Evolutionary conservation across 441 rosid species (phyloP).

Genomic region (Sinapis alba): DNA sequence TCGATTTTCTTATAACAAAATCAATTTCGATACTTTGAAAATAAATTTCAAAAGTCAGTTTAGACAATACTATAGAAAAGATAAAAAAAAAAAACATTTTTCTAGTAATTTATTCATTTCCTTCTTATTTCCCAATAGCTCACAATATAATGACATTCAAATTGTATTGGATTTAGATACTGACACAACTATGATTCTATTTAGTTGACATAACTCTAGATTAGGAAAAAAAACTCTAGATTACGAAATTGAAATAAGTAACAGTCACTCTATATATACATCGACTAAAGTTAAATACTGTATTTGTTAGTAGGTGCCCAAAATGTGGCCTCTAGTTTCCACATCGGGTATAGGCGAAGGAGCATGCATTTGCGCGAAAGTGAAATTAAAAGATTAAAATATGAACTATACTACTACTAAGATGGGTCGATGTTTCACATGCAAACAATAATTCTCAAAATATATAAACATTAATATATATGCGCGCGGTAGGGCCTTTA

Average conservation of each 20-base stretch:
- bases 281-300: not conserved
- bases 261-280: not conserved
- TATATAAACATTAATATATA: conserved; percentile 11
- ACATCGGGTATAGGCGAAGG: conserved; percentile 20
- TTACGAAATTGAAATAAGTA: not conserved
- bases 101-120: not conserved
- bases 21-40: not conserved
- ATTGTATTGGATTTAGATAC: not conserved
- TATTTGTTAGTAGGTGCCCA: not conserved
- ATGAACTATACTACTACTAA: conserved; percentile 34
- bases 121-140: not conserved
- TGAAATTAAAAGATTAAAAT: conserved; percentile 25
- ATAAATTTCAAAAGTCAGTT: not conserved
- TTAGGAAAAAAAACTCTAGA: too few relatives aligned
- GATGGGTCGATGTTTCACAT: conserved; percentile 40
- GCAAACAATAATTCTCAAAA: conserved; percentile 25
- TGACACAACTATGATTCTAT: not conserved
- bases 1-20: not conserved
- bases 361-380: conserved; percentile 45
- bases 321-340: conserved; percentile 19
- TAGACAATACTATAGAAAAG: not conserved
- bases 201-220: not conserved
- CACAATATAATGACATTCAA: not conserved
- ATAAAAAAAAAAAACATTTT: not conserved
- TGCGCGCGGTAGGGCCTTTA: conserved; percentile 33